Conservation (phyloP, 768 basidiomycete genomes). For the Goffeauzyma gilvescens region DNA sequence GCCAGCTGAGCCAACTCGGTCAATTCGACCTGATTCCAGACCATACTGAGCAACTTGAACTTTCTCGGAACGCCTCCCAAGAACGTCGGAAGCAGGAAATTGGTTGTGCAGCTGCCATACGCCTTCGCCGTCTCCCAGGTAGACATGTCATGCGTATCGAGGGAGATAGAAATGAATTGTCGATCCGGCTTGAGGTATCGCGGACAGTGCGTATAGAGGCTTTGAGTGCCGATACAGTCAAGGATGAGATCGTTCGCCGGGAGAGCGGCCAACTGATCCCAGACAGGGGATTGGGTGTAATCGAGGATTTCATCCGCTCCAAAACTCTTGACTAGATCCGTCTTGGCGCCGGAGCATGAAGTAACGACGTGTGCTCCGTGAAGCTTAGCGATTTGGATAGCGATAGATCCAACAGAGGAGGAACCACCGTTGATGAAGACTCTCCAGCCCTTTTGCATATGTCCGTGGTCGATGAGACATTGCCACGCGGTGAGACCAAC, state of each 20-base stretch:
- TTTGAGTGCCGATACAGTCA: conserved; percentile 8
- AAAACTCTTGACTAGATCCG: conserved; percentile 39
- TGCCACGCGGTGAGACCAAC: conserved; percentile 44
- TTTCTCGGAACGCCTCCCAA: conserved; percentile 5
- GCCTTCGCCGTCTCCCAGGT: not conserved
- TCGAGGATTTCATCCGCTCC: conserved; percentile 42
- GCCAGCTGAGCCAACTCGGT: conserved; percentile 1
- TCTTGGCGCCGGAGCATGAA: conserved; percentile 44
- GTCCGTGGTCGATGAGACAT: conserved; percentile 35
- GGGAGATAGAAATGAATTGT: conserved; percentile 3
- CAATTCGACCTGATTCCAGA: conserved; percentile 1
- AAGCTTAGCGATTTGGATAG: conserved; percentile 52
- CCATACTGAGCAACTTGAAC: conserved; percentile 7
- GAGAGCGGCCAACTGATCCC: conserved; percentile 1
- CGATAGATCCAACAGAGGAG: conserved; percentile 45
- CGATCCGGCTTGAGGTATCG: conserved; percentile 5
- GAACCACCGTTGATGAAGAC: conserved; percentile 55
- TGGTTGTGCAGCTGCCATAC: not conserved
- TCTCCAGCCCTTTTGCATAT: conserved; percentile 41
- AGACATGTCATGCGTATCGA: not conserved
- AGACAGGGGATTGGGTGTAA: conserved; percentile 6
- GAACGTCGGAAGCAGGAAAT: not conserved
- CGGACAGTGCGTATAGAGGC: conserved; percentile 3
- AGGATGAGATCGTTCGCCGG: conserved; percentile 6
- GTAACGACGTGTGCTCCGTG: conserved; percentile 42